These are phyloP conservation scores for Pleurotus djamor DNA, from an alignment of 768 basidiomycete genomes.

Conservation along the genomic window DNA sequence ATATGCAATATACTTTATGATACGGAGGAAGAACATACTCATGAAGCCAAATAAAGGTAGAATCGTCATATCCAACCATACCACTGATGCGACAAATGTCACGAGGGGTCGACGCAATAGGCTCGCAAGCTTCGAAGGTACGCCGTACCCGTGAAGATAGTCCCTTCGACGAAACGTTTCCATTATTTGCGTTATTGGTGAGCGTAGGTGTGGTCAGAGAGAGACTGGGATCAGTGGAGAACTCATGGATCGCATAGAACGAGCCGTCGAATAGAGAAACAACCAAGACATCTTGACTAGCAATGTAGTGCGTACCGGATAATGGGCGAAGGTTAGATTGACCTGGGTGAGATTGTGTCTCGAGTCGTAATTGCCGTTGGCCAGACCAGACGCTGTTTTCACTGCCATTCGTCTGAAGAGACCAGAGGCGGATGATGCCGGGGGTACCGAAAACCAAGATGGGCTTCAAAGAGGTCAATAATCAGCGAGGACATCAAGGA, in stretches of 20 bases:
- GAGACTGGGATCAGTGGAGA: conserved; percentile 48
- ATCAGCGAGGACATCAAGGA: not conserved
- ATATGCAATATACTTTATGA: too few relatives aligned
- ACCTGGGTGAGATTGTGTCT: conserved; percentile 48
- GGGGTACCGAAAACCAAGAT: conserved; percentile 60
- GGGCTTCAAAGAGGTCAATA: conserved; percentile 28
- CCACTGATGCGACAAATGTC: conserved; percentile 66
- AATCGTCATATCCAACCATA: conserved; percentile 54
- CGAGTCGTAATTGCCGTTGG: conserved; percentile 36
- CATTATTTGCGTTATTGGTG: not conserved
- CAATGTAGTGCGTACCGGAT: conserved; percentile 58
- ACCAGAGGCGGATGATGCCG: conserved; percentile 61
- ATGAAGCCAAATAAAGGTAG: conserved; percentile 66
- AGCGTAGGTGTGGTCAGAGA: conserved; percentile 11
- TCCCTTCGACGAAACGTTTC: conserved; percentile 27
- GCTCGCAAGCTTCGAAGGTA: conserved; percentile 48
- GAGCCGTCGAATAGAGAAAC: conserved; percentile 70
- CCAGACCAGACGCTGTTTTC: conserved; percentile 42
- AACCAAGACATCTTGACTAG: conserved; percentile 47
- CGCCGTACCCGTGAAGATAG: conserved; percentile 51
- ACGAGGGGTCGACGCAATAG: conserved; percentile 30
- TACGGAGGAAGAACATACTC: conserved; percentile 47
- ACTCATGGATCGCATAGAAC: conserved; percentile 54
- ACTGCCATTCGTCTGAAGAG: conserved; percentile 14
- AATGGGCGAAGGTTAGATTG: conserved; percentile 60